Percentiles rank a stretch among this genome's conserved stretches.
phyloP scores from a whole-genome alignment of 176 grass and related monocot genomes.

The Poa annua region DNA sequence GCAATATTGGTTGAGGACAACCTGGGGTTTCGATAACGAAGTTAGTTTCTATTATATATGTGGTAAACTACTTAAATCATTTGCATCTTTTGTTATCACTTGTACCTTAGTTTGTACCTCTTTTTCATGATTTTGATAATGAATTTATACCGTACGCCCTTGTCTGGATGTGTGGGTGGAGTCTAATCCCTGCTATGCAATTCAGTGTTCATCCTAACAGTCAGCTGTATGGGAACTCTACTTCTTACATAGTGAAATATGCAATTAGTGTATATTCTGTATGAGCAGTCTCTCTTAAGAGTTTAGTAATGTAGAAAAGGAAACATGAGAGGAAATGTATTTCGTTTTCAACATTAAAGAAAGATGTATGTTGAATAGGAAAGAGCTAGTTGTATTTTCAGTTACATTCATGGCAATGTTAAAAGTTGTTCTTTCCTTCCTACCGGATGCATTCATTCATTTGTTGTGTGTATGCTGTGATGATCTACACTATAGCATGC shows the following conservation, averaged over 20 bases:
- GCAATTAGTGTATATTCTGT: neutral
- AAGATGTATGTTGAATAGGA: constrained; percentile 1
- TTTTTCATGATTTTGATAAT: constrained; percentile 10
- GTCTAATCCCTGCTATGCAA: neutral
- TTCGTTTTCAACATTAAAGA: neutral
- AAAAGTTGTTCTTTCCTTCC: neutral
- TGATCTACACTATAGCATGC: neutral
- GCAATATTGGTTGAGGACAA: constrained; percentile 82
- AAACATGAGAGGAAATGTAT: constrained; percentile 16
- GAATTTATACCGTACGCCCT: constrained; percentile 1
- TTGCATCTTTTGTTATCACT: constrained; percentile 30
- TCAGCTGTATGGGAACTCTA: constrained; percentile 1
- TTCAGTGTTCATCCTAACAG: neutral
- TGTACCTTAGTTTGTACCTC: constrained; percentile 26
- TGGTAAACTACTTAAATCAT: constrained; percentile 65
- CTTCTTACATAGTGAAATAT: constrained; percentile 19
- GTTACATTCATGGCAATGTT: constrained; percentile 9
- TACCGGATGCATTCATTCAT: neutral
- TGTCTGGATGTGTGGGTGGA: constrained; percentile 9
- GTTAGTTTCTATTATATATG: constrained; percentile 99
- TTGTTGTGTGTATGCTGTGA: constrained; percentile 8
- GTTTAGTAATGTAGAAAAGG: neutral
- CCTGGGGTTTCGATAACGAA: constrained; percentile 94
- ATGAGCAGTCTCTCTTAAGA: neutral
- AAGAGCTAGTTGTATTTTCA: neutral